Evolutionary conservation across 441 rosid genomes (phyloP), one percentile per base, ranked within the genome.

Genomic region (Pelargonium myrrhifolium): DNA sequence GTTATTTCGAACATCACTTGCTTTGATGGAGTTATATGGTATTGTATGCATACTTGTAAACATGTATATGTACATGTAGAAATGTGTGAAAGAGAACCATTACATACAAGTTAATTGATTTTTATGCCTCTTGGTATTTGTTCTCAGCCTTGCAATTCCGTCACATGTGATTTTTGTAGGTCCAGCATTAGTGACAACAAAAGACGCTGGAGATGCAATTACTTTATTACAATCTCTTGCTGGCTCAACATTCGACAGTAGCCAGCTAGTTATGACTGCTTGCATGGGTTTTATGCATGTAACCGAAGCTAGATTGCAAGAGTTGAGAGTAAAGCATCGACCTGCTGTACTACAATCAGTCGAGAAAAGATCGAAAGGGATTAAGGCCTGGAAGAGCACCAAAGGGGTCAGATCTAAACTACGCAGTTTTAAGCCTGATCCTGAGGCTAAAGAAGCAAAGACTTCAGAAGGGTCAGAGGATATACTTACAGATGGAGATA

Each of bases 11-110:
- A 88, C 94, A 65, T 91, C 91, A 26, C 87, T 88, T 77, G 89
- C 91, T 62, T 75, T 88, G 74, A 85, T 88, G 89, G 94, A 88
- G 71, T 79, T 86, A 71, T 86, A 86, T 71, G 94, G 94, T 86
- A 83, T 74, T 65, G 86, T 74, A 66, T 21, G 58, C 56, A 65
- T 37, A 78, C 72, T 61, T 15, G 9, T 35, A 53, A 60, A 60
- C 31, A 47, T 20, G 11, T 11, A 53, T 9, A 28, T 40, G 55
- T 15, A 3, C 61, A 55, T 9, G 22, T 26, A 7, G 14, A 35
- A 51, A 37, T n/a, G 40, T 63, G 53, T 18, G 17, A 18, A 35
- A 40, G 64, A 58, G 49, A 40, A 39, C 65, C 58, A 51, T 51
- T 64, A 20, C 10, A 15, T 31, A 22, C 26, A 12, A 7, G 31